phyloP scores from a whole-genome alignment of 2,329 filamentous ascomycete species.

The Venturia carpophila region DNA sequence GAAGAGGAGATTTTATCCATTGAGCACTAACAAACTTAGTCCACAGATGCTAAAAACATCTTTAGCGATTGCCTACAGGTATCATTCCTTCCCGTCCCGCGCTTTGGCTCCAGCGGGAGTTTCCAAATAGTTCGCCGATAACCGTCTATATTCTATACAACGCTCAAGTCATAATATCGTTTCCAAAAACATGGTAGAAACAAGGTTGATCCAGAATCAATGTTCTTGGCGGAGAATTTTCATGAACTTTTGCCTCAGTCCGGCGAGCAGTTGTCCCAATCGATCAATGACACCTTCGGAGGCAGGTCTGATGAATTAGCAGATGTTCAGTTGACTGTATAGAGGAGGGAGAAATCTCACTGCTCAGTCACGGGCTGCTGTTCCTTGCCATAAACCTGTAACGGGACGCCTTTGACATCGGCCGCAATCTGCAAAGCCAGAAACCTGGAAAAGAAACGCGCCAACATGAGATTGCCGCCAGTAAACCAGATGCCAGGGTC shows the following conservation, averaged over 20 bases:
- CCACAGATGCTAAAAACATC: background rate
- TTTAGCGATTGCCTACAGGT: background rate
- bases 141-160: background rate
- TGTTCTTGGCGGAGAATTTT: background rate
- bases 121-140: background rate
- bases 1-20: background rate
- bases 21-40: background rate
- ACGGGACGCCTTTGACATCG: conserved; percentile 27
- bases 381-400: conserved; percentile 19
- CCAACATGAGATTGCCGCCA: conserved; percentile 37
- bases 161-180: background rate
- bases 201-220: background rate
- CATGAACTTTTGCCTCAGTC: background rate
- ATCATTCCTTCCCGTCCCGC: background rate
- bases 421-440: conserved; percentile 42
- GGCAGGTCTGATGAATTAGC: background rate
- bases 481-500: conserved; percentile 38
- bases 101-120: background rate
- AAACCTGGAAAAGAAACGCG: conserved; percentile 42
- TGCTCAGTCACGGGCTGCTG: background rate
- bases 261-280: conserved; percentile 1
- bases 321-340: background rate
- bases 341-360: background rate
- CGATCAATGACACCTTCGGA: conserved; percentile 1
- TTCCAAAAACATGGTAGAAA: background rate